Base-by-base conservation (phyloP, 345 rosid genomes). In the Brassica carinata region DNA sequence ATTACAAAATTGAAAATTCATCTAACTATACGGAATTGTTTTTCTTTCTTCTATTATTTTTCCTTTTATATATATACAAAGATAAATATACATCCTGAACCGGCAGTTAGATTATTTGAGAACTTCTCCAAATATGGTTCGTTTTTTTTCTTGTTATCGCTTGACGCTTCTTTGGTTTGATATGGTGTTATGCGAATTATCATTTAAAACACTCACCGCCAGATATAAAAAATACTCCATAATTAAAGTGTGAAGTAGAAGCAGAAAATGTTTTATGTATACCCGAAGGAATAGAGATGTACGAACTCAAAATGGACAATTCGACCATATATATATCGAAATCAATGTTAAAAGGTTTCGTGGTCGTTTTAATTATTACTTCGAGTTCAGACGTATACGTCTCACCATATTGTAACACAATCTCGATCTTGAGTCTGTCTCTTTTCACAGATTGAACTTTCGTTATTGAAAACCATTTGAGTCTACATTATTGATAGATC, bases 251-350 rank as follows among this genome's bases (percentile, higher is more conserved):
- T 78, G 72, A 71, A 27, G 59, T 11, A 34, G 58, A 78, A 64
- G 72, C 36, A 17, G 72, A 53, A 64, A 65, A 65, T 72, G 72
- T 51, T 30, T 34, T 14, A 48, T 63, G 76, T 77, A 71, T 71
- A n/a, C 9, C 4, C 57, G 10, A 78, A 72, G 81, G 67, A 71
- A 78, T 36, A 71, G 30, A 26, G 77, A 78, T 72, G 82, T 65
- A 65, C 64, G 77, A 65, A 72, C 73, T 65, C 61, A 78, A 65
- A 78, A 57, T 65, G 51, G 82, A 78, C 82, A 55, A 11, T 10
- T 78, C 34, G 81, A 29, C 72, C 72, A 78, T 64, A 8, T 48
- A 7, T 19, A 19, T 72, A 19, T 78, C 51, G 26, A 68, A 26
- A 18, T 53, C 26, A 23, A 23, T 23, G 26, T 23, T 23, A 23